Percentiles rank a stretch among this genome's conserved stretches.
phyloP scores from a whole-genome alignment of 73 alveolate genomes.

The Effrenium voratum region DNA sequence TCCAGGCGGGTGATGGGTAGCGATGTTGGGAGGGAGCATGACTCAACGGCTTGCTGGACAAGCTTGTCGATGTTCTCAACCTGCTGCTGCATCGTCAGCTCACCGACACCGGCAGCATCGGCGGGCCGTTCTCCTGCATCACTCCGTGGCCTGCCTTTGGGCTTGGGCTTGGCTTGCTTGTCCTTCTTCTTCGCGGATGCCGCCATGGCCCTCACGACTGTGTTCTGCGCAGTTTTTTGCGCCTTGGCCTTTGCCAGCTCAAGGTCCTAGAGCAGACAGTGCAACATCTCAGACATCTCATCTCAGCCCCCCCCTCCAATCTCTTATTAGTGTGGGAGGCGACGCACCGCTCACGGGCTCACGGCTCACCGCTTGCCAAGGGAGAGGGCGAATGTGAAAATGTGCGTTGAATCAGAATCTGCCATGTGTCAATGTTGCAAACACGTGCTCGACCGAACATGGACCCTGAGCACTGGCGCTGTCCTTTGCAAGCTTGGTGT shows the following conservation, averaged over 20 bases:
- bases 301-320: not conserved
- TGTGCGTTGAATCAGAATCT: too few relatives aligned
- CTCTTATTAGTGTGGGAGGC: not conserved
- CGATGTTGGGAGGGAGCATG: not conserved
- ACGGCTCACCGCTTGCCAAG: not conserved
- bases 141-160: not conserved
- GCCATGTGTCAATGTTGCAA: not conserved
- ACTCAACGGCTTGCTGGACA: not conserved
- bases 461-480: not conserved
- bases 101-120: too few relatives aligned
- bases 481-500: not conserved
- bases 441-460: not conserved
- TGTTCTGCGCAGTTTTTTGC: not conserved
- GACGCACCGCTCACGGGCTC: not conserved
- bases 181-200: not conserved
- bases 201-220: not conserved
- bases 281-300: not conserved
- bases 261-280: too few relatives aligned
- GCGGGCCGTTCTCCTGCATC: not conserved
- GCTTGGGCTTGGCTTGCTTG: not conserved
- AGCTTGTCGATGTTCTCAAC: not conserved
- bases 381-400: not conserved
- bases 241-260: slow-evolving; percentile 18
- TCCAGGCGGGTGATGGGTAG: not conserved
- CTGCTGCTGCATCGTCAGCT: not conserved